phyloP scores from a whole-genome alignment of 2,329 filamentous ascomycete genomes.

The Alternaria gansuensis region DNA sequence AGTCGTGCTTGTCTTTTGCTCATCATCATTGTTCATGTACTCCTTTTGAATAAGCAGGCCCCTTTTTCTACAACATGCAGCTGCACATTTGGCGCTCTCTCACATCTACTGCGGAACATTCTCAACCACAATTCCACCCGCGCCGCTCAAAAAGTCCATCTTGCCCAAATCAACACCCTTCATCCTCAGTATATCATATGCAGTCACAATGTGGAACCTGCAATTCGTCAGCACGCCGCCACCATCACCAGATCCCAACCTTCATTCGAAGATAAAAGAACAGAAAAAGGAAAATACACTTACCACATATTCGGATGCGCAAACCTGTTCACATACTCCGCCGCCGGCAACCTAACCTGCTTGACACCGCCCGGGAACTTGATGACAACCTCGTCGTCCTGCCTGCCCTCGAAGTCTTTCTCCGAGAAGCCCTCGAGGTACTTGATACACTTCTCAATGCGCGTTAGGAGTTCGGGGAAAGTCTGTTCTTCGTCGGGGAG shows the following conservation, averaged over 20 bases:
- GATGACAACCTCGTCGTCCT: conserved; percentile 53
- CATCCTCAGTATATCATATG: conserved; percentile 68
- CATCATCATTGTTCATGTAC: background rate
- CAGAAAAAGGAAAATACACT: background rate
- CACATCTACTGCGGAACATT: background rate
- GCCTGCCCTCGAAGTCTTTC: conserved; percentile 56
- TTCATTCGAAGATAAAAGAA: no score
- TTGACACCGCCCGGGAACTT: conserved; percentile 29
- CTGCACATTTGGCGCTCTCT: background rate
- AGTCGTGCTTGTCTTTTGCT: background rate
- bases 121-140: conserved; percentile 6
- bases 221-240: no score
- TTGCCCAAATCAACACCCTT: conserved; percentile 71
- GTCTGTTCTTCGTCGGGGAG: conserved; percentile 59
- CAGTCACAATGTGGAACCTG: conserved; percentile 67
- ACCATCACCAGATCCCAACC: conserved; percentile 1
- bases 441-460: conserved; percentile 59
- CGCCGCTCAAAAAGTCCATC: conserved; percentile 61
- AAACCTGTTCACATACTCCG: conserved; percentile 60
- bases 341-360: conserved; percentile 55
- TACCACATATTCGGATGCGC: conserved; percentile 66
- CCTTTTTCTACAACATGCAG: background rate
- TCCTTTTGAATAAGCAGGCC: background rate
- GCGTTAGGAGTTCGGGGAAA: conserved; percentile 59
- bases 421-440: conserved; percentile 58